Base-by-base conservation (phyloP, 495 filamentous ascomycete species). In the Penicillium malachiteum region DNA sequence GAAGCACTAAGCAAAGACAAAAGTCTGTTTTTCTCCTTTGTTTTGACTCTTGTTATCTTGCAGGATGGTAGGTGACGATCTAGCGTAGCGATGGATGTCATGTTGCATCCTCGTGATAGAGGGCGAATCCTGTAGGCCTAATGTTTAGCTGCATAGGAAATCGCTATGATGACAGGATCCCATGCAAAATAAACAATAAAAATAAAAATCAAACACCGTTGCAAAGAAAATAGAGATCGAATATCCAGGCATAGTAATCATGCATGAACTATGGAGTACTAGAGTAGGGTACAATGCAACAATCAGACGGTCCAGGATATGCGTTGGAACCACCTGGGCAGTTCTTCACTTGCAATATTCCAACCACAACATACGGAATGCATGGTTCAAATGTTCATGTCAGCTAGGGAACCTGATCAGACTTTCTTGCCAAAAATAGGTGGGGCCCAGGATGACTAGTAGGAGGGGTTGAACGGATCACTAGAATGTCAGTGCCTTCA, bases 101-200 rank as follows among this genome's bases (percentile, higher is more conserved):
- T 55, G 49, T 48, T 14, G 42, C 33, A 56, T 48, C 55, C 62
- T 59, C 52, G 55, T 59, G 62, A 65, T 62, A 64, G 18, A 41
- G 26, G 26, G 13, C 21, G 5, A 21, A 56, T 34, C 21, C 43
- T 32, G 33, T 48, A 37, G 50, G 16, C 18, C 34, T 59, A 54
- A 21, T 50, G 37, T 39, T 16, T 42, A 43, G 50, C 10, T 32
- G 17, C 47, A 59, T 54, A 26, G 26, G 26, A 12, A 46, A 26
- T 46, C 31, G 30, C 18, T 46, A 46, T 46, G 51, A 55, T 37
- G 47, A 37, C 50, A 50, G 32, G 3, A 42, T 17, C 18, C 34
- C 34, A 37, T 37, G 8, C 12, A 9, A 37, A 37, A 5, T 31
- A 46, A 32, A 26, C 21, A 26, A 31, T 12, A 9, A 46, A 32